Conservation (phyloP, 2,329 filamentous ascomycete genomes). For the Exserohilum turcica region DNA sequence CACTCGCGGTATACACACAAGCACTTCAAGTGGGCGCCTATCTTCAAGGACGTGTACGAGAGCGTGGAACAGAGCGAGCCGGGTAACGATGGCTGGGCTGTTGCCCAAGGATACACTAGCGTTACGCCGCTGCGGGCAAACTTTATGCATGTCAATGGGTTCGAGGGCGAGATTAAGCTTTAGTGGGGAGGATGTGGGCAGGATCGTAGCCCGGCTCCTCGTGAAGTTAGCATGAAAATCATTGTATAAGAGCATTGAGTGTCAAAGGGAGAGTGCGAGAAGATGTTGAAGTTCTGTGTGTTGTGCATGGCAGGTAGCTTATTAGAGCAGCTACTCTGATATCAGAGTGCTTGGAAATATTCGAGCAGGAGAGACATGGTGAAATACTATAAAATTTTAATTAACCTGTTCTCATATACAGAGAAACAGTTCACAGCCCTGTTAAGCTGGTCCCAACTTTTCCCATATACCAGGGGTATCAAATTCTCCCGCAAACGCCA, state of each 20-base stretch:
- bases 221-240: not conserved
- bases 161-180: conserved; percentile 41
- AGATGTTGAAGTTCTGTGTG: not conserved
- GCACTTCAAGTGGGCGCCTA: conserved; percentile 94
- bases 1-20: conserved; percentile 70
- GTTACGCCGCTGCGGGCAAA: conserved; percentile 91
- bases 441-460: not conserved
- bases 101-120: conserved; percentile 85
- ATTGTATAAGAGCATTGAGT: not conserved
- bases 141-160: conserved; percentile 70
- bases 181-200: not conserved
- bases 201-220: too few species aligned
- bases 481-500: not conserved
- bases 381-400: too few species aligned
- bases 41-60: conserved; percentile 83
- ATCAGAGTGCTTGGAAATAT: too few species aligned
- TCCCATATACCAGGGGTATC: conserved; percentile 9
- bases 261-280: not conserved
- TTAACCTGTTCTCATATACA: too few species aligned
- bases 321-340: too few species aligned
- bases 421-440: too few species aligned
- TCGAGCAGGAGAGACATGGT: too few species aligned
- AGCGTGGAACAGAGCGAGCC: conserved; percentile 79
- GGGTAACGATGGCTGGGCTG: conserved; percentile 91
- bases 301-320: too few species aligned